These are phyloP conservation scores for Neofusicoccum sp. DNA, from an alignment of 2,329 filamentous ascomycete genomes.

Conservation along the genomic window DNA sequence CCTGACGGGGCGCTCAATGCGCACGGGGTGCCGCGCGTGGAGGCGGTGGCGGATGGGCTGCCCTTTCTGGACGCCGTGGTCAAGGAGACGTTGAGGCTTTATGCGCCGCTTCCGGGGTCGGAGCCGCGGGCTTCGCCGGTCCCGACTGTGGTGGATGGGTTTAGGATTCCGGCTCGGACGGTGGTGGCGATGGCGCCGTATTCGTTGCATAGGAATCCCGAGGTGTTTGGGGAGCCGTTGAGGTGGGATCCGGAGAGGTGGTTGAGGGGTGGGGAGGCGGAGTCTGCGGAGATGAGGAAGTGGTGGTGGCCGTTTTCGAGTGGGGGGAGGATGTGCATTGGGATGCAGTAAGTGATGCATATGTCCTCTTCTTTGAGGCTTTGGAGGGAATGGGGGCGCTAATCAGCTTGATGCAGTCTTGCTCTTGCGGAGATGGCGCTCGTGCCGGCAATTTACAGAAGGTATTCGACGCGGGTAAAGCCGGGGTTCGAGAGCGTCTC, in stretches of 20 bases:
- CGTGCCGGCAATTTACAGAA: slow-evolving; percentile 45
- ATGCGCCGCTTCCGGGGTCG: slow-evolving; percentile 52
- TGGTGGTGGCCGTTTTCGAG: slow-evolving; percentile 43
- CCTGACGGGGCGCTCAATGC: slow-evolving; percentile 24
- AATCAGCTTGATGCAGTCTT: slow-evolving; percentile 31
- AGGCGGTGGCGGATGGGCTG: slow-evolving; percentile 39
- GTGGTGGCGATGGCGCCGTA: slow-evolving; percentile 42
- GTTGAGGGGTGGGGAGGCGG: slow-evolving; percentile 20
- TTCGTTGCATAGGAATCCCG: slow-evolving; percentile 36
- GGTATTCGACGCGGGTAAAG: slow-evolving; percentile 37
- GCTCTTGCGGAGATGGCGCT: slow-evolving; percentile 54
- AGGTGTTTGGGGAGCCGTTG: slow-evolving; percentile 30
- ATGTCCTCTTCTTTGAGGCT: slow-evolving; percentile 23
- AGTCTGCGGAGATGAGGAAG: slow-evolving; percentile 30
- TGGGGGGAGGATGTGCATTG: slow-evolving; percentile 43
- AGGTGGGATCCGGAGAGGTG: slow-evolving; percentile 36
- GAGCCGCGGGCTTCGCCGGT: slow-evolving; percentile 42
- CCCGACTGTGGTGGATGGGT: slow-evolving; percentile 34
- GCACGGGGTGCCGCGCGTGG: slow-evolving; percentile 26
- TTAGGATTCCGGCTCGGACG: slow-evolving; percentile 33
- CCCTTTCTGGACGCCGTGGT: slow-evolving; percentile 50
- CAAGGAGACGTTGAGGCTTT: slow-evolving; percentile 51
- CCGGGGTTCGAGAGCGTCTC: slow-evolving; percentile 31
- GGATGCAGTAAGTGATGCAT: slow-evolving; percentile 23
- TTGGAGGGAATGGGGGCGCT: not conserved